Base-by-base conservation (phyloP, 2,329 filamentous ascomycete species). In the Epichloe coenophiala region DNA sequence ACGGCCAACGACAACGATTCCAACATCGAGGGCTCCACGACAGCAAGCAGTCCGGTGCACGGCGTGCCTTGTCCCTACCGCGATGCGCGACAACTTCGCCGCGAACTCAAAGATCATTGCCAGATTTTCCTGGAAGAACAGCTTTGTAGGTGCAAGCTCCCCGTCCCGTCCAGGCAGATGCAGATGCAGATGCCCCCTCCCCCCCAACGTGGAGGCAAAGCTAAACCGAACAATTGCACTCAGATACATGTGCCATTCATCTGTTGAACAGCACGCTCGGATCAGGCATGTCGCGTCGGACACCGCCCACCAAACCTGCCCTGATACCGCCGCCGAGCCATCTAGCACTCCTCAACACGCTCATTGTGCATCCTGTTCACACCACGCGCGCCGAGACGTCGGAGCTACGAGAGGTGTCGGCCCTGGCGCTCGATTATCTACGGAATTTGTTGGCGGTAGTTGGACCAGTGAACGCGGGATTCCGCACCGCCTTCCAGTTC, bases 301-400 rank as follows among this genome's bases (percentile, higher is more conserved):
- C 53, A 4, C 50, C 55, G 4, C 52, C 50, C 44, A 45, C 54
- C 11, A 68, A 67, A 35, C 71, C 79, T 1, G 77, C 78, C 11
- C 77, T 77, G 52, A 68, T 88, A 17, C 86, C 91, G 1, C 79
- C 85, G 2, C 75, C 84, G 0, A 77, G 80, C 51, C 83, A 91
- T 56, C 72, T 97, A 23, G 83, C 86, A 7, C 72, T 96, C 8
- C 76, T 89, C n/a, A 80, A 76, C 42, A 93, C 88, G 2, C 72
- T 96, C n/a, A 67, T 83, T n/a, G 77, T 93, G 13, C 88, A 95
- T 60, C 91, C 91, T 0, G 69, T 72, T 23, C 79, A 86, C 56
- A 96, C 90, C 1, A 93, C 83, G 3, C 81, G 86, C 47, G 77
- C 84, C 3, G 73, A 76, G 31, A 77, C 80, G 8, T 60, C 69